phyloP scores from a whole-genome alignment of 2,329 filamentous ascomycete genomes.

The Fusarium sp. region DNA sequence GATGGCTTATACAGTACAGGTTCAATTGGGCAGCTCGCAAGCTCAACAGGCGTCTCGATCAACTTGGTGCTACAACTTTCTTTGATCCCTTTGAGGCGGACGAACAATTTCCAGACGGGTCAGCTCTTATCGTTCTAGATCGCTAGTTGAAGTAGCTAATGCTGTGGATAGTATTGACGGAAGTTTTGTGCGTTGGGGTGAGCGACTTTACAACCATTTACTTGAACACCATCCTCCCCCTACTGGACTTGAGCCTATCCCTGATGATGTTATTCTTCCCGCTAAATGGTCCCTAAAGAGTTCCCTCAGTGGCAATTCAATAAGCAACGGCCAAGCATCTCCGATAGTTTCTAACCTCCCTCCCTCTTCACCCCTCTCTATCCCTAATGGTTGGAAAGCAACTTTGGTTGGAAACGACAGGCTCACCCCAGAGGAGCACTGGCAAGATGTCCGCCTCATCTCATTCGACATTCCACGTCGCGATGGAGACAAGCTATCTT shows the following conservation, averaged over 20 bases:
- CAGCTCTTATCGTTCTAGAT: constrained; percentile 43
- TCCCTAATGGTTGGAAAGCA: constrained; percentile 66
- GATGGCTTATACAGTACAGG: constrained; percentile 53
- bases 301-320: background rate
- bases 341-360: constrained; percentile 38
- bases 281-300: constrained; percentile 68
- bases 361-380: constrained; percentile 57
- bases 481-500: constrained; percentile 43
- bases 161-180: constrained; percentile 75
- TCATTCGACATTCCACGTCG: constrained; percentile 61
- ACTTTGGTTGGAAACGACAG: constrained; percentile 73
- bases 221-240: constrained; percentile 76
- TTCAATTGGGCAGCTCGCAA: constrained; percentile 95
- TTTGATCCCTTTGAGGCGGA: constrained; percentile 87
- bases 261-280: constrained; percentile 77
- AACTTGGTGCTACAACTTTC: constrained; percentile 82
- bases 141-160: background rate
- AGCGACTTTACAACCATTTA: constrained; percentile 72
- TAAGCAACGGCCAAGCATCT: constrained; percentile 19
- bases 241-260: constrained; percentile 72
- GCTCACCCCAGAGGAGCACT: constrained; percentile 80
- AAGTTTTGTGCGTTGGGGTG: constrained; percentile 81
- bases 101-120: constrained; percentile 94
- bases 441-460: constrained; percentile 93
- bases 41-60: constrained; percentile 82